Base-by-base conservation (phyloP, 305 asterid genomes). In the Fraxinus greggii region DNA sequence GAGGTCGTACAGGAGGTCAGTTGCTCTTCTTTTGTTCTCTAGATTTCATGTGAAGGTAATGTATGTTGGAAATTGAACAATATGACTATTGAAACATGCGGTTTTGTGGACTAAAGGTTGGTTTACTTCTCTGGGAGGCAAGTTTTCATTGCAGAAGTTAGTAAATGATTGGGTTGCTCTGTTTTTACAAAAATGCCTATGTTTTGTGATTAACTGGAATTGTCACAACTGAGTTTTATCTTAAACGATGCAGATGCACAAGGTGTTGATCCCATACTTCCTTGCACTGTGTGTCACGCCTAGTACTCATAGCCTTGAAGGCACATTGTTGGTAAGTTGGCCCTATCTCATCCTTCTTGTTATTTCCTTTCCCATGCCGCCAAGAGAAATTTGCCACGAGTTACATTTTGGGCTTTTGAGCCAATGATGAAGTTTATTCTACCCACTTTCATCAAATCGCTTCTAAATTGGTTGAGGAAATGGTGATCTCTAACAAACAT, bases 291-390 rank as follows among this genome's bases (percentile, higher is more conserved):
- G 90, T 56, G 86, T 94, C 84, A 90, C 97, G 15, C 98, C 99
- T 48, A 91, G 95, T 89, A 93, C 95, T 32, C 99, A 92, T 82
- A 89, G 98, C 93, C 97, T 94, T 59, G 99, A 95, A 91, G 99
- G 99, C 84, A 92, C 98, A 54, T 87, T 95, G 83, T 83, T 95
- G 90, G 99, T 94, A 88, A 29, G 91, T 84, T 51, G 38, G 26
- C 79, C 74, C 87, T 72, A 40, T 80, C 72, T 72, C 40, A 24
- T 56, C 76, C 84, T 81, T 83, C 67, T 75, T 31, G 23, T 87
- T 24, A 54, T 65, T 75, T 75, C 45, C 36, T 56, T n/a, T 9
- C 40, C 35, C 29, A 79, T 81, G 2, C 79, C 7, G 36, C 74
- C 17, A 67, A 67, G 33, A 26, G 35, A 67, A 13, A 67, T 67